A percentile compares a stretch with the other conserved stretches of the same genome.
phyloP scores from a whole-genome alignment of 2,329 filamentous ascomycete species.

The Plenodomus biglobosus region DNA sequence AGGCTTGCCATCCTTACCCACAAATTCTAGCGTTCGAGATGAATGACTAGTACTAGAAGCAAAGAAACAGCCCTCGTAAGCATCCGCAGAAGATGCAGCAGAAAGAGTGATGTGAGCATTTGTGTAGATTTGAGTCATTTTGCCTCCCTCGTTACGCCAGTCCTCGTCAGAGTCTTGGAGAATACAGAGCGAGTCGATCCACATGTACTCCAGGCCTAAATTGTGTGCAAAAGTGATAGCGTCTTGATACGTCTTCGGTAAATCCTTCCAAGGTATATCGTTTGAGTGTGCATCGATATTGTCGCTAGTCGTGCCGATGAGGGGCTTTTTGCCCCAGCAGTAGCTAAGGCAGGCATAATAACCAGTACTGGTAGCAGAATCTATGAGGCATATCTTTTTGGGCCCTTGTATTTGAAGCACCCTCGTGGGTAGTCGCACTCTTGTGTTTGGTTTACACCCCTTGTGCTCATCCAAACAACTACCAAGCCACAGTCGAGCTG shows the following conservation, averaged over 20 bases:
- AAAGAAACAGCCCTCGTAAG: constrained; percentile 1
- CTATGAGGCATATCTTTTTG: neutral
- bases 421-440: neutral
- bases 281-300: neutral
- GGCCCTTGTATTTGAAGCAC: neutral
- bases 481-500: neutral
- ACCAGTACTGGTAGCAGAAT: neutral
- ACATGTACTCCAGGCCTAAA: constrained; percentile 13
- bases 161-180: constrained; percentile 11
- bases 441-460: neutral
- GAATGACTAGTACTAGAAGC: neutral
- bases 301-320: neutral
- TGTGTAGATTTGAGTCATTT: constrained; percentile 4
- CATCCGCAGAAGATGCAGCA: neutral
- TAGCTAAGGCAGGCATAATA: constrained; percentile 8
- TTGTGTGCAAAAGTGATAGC: constrained; percentile 9
- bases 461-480: neutral
- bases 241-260: constrained; percentile 14
- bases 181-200: constrained; percentile 20
- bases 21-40: neutral
- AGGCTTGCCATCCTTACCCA: neutral
- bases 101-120: constrained; percentile 2
- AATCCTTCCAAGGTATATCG: constrained; percentile 1
- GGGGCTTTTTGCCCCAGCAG: constrained; percentile 3
- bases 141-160: constrained; percentile 11